Base-by-base conservation (phyloP, 2,329 filamentous ascomycete species). In the Thielaviopsis musarum region DNA sequence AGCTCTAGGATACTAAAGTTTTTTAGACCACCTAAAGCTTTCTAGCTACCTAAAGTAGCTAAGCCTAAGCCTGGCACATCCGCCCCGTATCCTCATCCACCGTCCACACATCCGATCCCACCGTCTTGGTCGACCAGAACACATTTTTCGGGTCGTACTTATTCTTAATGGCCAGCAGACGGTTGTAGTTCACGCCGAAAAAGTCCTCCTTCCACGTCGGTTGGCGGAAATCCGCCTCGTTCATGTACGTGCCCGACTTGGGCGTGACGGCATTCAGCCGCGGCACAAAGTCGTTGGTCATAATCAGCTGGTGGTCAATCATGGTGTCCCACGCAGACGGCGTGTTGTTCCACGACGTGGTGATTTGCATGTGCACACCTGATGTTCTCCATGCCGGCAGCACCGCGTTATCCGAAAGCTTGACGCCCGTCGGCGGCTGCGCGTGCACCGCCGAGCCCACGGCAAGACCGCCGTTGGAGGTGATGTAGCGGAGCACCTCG, bases 81-180 rank as follows among this genome's bases (percentile, higher is more conserved):
- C 73, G 69, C 9, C 75, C 75, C 59, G 54, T 63, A 15, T 69
- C 63, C 5, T 66, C 68, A 4, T 66, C 67, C 7, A 73, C 68
- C 22, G 59, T 63, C 77, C 77, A 81, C n/a, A 64, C 65, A 56
- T 81, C 77, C 59, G 75, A 77, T 0, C 77, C 78, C 5, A 81
- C 77, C 3, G 70, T 74, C n/a, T 71, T 73, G 5, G 65, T 65
- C 12, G 72, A 75, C 57, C 77, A 77, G 41, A 77, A 77, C 6
- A 81, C 60, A 1, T 66, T 65, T 0, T 68, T 58, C 1, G 73
- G 69, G 63, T 80, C 79, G 63, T 74, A 80, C 65, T 72, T 74
- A 38, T 69, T 65, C 72, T 83, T 82, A 30, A 81, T 69, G 0
- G 53, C 38, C 15, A 71, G 58, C 21, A 80, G 64, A 10, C 62